Evolutionary conservation across 345 rosid genomes (phyloP).

Genomic region (Citrus trifoliata): DNA sequence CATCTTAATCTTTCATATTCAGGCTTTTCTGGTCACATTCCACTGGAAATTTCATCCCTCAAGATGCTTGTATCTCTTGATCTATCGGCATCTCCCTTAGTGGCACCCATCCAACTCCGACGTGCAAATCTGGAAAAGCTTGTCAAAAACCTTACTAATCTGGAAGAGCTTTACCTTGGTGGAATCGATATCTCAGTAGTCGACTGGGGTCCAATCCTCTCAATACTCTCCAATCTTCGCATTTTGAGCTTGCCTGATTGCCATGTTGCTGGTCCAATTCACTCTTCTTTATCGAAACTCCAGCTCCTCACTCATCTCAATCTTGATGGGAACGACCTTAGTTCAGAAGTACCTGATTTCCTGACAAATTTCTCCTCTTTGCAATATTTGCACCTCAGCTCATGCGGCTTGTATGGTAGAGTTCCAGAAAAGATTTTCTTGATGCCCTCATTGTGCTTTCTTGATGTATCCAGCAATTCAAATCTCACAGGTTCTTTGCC

Average conservation of each 20-base stretch:
- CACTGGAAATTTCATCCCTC: neutral
- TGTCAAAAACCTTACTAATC: neutral
- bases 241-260: neutral
- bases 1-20: neutral
- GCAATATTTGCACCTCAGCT: neutral
- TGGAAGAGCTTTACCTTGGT: neutral
- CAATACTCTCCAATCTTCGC: neutral
- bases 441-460: constrained; percentile 2
- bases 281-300: neutral
- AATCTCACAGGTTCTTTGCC: constrained; percentile 12
- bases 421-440: neutral
- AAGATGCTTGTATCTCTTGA: neutral
- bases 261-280: neutral
- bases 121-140: neutral
- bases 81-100: neutral
- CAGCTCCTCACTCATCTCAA: neutral
- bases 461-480: neutral
- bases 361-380: neutral
- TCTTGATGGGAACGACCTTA: neutral
- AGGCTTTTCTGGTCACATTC: constrained; percentile 2
- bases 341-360: neutral
- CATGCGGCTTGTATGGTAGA: neutral
- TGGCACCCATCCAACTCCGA: neutral
- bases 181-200: neutral
- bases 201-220: neutral